These are phyloP conservation scores for Penicillium corylophilum DNA, from an alignment of 2,329 filamentous ascomycete genomes.

Conservation along the genomic window DNA sequence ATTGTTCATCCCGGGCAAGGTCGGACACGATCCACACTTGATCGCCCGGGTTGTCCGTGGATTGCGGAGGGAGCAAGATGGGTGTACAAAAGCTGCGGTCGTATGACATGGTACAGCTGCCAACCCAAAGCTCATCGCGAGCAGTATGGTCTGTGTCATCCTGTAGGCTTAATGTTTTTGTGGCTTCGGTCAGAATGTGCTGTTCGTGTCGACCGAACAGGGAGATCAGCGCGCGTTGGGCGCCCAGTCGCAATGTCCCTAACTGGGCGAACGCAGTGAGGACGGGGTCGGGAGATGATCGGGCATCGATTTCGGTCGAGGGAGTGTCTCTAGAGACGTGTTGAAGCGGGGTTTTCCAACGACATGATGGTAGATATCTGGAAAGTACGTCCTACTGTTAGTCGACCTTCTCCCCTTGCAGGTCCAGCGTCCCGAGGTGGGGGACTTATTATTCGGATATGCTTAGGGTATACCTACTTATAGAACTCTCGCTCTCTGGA, in stretches of 20 bases:
- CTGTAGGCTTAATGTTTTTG: background rate
- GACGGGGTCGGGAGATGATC: background rate
- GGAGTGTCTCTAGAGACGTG: background rate
- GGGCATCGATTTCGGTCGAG: background rate
- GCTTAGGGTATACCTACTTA: background rate
- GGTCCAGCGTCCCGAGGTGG: too few species aligned
- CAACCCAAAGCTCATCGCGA: background rate
- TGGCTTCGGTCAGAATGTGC: background rate
- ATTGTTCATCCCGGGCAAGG: background rate
- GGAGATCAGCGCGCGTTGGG: background rate
- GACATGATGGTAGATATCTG: background rate
- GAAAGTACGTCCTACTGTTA: background rate
- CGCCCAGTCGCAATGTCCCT: background rate
- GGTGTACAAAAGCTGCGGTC: background rate
- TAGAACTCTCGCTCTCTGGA: background rate
- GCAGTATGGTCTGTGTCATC: background rate
- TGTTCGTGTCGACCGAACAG: background rate
- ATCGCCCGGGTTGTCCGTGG: background rate
- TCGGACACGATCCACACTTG: background rate
- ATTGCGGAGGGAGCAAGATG: background rate
- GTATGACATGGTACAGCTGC: background rate
- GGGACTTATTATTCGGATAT: background rate
- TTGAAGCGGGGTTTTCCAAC: background rate
- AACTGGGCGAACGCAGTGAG: background rate
- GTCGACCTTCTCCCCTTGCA: background rate